Base-by-base conservation (phyloP, 2,329 filamentous ascomycete species). In the Penicillium rolfsii region DNA sequence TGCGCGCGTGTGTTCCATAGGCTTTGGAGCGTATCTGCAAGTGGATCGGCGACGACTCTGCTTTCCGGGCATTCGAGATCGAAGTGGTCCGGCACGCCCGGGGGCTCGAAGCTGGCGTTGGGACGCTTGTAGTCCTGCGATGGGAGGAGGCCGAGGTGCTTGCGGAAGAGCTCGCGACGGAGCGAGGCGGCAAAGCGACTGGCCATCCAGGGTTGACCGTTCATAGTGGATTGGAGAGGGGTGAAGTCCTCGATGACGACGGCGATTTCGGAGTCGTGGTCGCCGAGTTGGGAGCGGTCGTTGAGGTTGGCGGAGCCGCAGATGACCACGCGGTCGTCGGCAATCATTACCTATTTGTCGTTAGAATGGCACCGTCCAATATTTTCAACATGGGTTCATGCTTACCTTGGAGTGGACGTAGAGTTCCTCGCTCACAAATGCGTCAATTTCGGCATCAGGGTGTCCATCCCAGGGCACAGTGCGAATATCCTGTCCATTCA, bases 271-370 rank as follows among this genome's bases (percentile, higher is more conserved):
- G 90, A 95, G 76, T 98, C 94, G 76, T 97, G 94, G 68, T 89
- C 86, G 14, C 94, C 94, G 5, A 95, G 80, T 76, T 97, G 93
- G 54, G 91, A 87, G 57, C 94, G 89, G 74, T 98, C 94, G 75
- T 97, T 98, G 70, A 97, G 83, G 76, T 97, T 98, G 65, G 91
- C 91, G 28, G 89, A 93, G 19, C 92, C 92, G 73, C 92, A 95
- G 56, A 97, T 87, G 1, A 91, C 92, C 52, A 92, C 84, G 57
- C 88, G 87, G 75, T 98, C 94, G 73, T 98, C 93, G 1, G 89
- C 90, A 67, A 97, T 94, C 67, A 95, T 84, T 57, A 83, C 76
- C 80, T 83, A 58, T 40, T 49, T 19, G 9, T 19, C 55, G 52
- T 74, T 65, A 67, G 64, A 59, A 14, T 22, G 22, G 30, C 9